Evolutionary conservation across 805 yeast species (phyloP).

Genomic region (Suhomyces faveliae): DNA sequence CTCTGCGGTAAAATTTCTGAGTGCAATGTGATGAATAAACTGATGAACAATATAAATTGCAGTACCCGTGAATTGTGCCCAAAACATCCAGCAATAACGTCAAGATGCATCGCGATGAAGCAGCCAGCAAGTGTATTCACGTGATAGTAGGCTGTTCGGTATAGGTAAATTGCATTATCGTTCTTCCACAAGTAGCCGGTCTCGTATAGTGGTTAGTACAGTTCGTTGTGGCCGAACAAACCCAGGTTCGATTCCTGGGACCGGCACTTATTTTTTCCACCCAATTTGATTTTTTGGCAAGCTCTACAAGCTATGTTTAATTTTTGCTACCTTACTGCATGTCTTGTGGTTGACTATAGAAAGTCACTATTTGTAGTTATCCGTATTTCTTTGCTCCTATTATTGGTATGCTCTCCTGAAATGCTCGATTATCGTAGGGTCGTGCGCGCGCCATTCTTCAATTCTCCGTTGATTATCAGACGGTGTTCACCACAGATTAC

Average conservation of each 20-base stretch:
- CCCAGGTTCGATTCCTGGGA: slow-evolving; percentile 75
- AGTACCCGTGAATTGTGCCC: too few species aligned
- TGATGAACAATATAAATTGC: too few species aligned
- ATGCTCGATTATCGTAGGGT: neutral
- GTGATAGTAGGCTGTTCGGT: too few species aligned
- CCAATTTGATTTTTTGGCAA: neutral
- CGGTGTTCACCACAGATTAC: neutral
- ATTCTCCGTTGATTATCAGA: neutral
- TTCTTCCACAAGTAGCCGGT: slow-evolving; percentile 23
- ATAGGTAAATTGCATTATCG: too few species aligned
- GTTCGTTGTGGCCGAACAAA: slow-evolving; percentile 72
- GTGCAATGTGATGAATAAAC: too few species aligned
- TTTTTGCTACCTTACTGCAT: neutral
- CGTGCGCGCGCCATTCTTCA: slow-evolving; percentile 1
- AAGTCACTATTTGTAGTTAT: too few species aligned
- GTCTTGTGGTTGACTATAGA: too few species aligned
- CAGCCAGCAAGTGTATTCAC: too few species aligned
- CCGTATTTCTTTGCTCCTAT: neutral
- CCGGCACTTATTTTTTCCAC: slow-evolving; percentile 47
- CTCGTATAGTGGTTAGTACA: slow-evolving; percentile 71
- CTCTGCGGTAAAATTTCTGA: too few species aligned
- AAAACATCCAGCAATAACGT: too few species aligned
- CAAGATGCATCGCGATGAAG: too few species aligned
- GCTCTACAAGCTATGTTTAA: neutral
- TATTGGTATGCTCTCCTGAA: neutral